Evolutionary conservation across 306 rosid species (phyloP).

Genomic region (Fragaria ananassa): DNA sequence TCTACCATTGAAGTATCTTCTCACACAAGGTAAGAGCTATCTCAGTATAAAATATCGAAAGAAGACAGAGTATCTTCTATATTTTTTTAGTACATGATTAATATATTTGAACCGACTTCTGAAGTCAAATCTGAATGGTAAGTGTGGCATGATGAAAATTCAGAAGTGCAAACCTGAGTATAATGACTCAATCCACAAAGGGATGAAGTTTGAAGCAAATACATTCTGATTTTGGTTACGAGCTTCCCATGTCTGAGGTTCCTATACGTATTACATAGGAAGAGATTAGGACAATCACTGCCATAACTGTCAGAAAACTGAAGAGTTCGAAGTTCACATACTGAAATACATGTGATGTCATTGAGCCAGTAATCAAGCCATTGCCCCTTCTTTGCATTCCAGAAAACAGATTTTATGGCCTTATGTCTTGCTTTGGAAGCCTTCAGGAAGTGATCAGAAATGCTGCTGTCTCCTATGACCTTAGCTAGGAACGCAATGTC

Average conservation of each 20-base stretch:
- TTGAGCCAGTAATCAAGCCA: conserved; percentile 91
- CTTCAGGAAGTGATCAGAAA: conserved; percentile 41
- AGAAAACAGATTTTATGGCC: conserved; percentile 66
- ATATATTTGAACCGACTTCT: neutral
- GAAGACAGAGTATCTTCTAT: neutral
- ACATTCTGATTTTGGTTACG: conserved; percentile 55
- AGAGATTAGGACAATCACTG: conserved; percentile 18
- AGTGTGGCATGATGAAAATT: neutral
- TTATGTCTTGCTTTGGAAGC: conserved; percentile 56
- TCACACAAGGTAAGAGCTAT: conserved; percentile 2
- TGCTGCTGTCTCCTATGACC: conserved; percentile 48
- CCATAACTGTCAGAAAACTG: conserved; percentile 4
- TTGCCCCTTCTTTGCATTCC: conserved; percentile 64
- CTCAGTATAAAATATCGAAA: conserved; percentile 12
- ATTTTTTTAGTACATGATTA: neutral
- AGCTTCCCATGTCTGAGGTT: conserved; percentile 53
- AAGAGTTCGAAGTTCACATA: conserved; percentile 10
- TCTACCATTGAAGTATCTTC: conserved; percentile 51
- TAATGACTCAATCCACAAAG: conserved; percentile 81
- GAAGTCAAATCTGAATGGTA: neutral
- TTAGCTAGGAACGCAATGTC: conserved; percentile 73
- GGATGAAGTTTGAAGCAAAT: conserved; percentile 85
- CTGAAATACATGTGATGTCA: conserved; percentile 36
- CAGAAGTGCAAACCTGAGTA: conserved; percentile 52
- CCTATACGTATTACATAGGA: conserved; percentile 36